Base-by-base conservation (phyloP, 176 grass and related monocot species). In the Canna indica region DNA sequence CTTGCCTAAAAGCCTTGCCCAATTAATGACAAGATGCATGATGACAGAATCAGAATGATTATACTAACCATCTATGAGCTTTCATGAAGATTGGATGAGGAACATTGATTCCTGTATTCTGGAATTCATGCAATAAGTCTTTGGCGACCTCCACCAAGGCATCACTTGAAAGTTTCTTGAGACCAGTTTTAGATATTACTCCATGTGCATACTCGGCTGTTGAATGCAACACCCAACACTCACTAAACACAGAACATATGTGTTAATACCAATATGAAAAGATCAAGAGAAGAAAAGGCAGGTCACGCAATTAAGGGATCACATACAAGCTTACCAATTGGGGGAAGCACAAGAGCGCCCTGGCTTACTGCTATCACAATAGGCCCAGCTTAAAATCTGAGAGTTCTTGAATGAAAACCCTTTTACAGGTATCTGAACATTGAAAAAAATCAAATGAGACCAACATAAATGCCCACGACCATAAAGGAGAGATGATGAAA, bases 331-430 rank as follows among this genome's bases (percentile, higher is more conserved):
- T 45, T 78, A 91, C 93, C 74, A 88, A 73, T 83, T 83, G 64
- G 82, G 44, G 71, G 79, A 75, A 71, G 76, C 64, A 83, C 7
- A 36, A 48, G 73, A 63, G 70, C 79, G 86, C 2, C 81, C 80
- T 39, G 88, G 93, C 77, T 96, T 96, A 75, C 83, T 90, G 66
- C 86, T 91, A 20, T 91, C 84, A 57, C 93, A 91, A 79, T 85
- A 87, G 16, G 88, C 88, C 81, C 88, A 70, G 47, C 83, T 97
- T 73, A 97, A 80, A 79, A 70, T 66, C 30, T 92, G 64, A n/a
- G 86, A 97, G 75, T 92, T 92, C 73, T 85, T 78, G 75, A 97
- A 97, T 67, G 83, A 97, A 83, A 97, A 88, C 24, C 88, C 93
- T 85, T 87, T 83, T 41, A 84, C 77, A 65, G 77, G 86, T 53